Base-by-base conservation (phyloP, 441 rosid species). In the Corymbia citriodora region DNA sequence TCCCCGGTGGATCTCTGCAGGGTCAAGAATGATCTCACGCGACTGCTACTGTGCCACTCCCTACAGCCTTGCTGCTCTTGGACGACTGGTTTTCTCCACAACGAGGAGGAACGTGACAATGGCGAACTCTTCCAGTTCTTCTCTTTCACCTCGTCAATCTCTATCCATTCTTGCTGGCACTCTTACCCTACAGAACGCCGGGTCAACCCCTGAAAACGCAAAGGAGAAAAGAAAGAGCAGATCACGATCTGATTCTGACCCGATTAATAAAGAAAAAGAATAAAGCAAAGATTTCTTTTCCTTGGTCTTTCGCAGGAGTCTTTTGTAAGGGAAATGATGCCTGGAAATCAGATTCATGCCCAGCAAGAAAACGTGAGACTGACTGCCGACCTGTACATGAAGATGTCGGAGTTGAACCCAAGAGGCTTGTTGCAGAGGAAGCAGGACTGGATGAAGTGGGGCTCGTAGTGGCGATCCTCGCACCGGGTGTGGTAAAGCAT, bases 161-260 rank as follows among this genome's bases (percentile, higher is more conserved):
- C 99, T 87, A 96, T 96, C 88, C 96, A 99, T 90, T 97, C 97
- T 94, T 95, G 93, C 91, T 99, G 94, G 94, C 99, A 97, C 92
- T 97, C 99, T 92, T 95, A 92, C 95, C 98, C 97, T 33, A 90
- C 99, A 97, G 70, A 97, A 97, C 40, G 99, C 97, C 29, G 96
- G 94, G 93, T 96, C 94, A 11, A 40, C 99, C 99, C 91, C 99
- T 97, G 96, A 91, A 91, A 23, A 68, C 85, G 11, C 27, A 57
- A 57, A 6, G 36, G 49, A 40, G 50, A 74, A 70, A 31, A 10
- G 6, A 13, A 36, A 68, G 45, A 36, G 13, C 79, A 91, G 11
- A 33, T 48, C 79, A 12, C 74, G 45, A 89, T 92, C 91, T 91
- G 89, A 10, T 31, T 19, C 68, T 8, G 27, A 70, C 1, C 88